These are phyloP conservation scores for Eimeria praecox DNA, from an alignment of 169 alveolate species.

Conservation along the genomic window DNA sequence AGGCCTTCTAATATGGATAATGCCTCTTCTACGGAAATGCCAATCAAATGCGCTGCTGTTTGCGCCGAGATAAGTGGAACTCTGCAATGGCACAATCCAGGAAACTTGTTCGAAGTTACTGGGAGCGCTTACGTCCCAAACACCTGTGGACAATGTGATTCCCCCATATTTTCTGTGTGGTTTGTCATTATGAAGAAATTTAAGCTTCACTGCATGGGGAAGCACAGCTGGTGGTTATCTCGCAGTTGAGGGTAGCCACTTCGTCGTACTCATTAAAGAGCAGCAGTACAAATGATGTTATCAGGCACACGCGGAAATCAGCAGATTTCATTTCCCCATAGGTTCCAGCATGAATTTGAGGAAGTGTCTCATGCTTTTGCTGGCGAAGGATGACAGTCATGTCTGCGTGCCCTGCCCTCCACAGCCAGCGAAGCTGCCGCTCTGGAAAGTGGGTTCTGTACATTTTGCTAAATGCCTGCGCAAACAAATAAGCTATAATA, in stretches of 20 bases:
- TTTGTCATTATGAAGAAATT: background rate
- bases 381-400: slow-evolving; percentile 37
- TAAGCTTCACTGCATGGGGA: background rate
- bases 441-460: slow-evolving; percentile 67
- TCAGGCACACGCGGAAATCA: slow-evolving; percentile 54
- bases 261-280: slow-evolving; percentile 64
- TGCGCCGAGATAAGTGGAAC: slow-evolving; percentile 44
- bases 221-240: background rate
- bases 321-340: background rate
- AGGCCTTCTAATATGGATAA: slow-evolving; percentile 29
- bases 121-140: background rate
- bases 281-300: slow-evolving; percentile 42
- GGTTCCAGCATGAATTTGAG: background rate
- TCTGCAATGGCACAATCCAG: background rate
- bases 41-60: slow-evolving; percentile 41
- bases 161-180: background rate
- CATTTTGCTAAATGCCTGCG: slow-evolving; percentile 62
- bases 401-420: slow-evolving; percentile 67
- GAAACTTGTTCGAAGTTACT: background rate
- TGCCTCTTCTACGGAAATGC: slow-evolving; percentile 36
- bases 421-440: slow-evolving; percentile 63
- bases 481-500: background rate
- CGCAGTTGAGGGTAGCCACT: background rate
- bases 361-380: background rate
- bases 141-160: background rate